Evolutionary conservation across 164 flowering plant genomes (phyloP), one percentile per base, ranked within the genome.

Genomic region (Hamamelis virginiana): DNA sequence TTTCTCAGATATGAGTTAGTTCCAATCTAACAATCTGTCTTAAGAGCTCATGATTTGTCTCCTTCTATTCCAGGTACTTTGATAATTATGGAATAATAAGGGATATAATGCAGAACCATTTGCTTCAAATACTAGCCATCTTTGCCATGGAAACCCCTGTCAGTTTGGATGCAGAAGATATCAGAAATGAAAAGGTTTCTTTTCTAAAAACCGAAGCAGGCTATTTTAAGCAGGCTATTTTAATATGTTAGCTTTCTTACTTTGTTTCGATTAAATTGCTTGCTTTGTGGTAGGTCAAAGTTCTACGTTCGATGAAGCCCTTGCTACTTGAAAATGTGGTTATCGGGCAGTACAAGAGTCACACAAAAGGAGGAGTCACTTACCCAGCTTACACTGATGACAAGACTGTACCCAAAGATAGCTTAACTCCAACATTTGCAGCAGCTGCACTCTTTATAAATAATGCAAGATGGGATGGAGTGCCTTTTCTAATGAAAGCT

Each of bases 91-190:
- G 98, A 26, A 94, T 94, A 51, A 88, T 94, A 64, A 79, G 98
- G 78, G 98, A 94, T 69, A 94, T 94, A 50, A 94, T 94, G 98
- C 98, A 94, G 76, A 94, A 94, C 66, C 98, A 94, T 83, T 80
- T 94, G 70, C 91, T 94, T 64, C 97, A 94, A 72, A 92, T 94
- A 74, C 77, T 94, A 38, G 92, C 98, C 23, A 83, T 94, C 48
- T 94, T 94, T 82, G 97, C 98, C 67, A 94, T 94, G 98, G 98
- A 94, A 82, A 94, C 98, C 11, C 98, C 96, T 46, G 98, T 92
- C 62, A 90, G 95, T 65, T 83, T 90, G 82, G 98, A 88, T 76
- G 97, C 90, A 19, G 97, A 94, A 79, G 98, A 94, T 77, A 91
- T 89, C 66, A 86, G 96, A 74, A 94, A 90, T 68, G 96, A 94